Evolutionary conservation across 2,329 filamentous ascomycete genomes (phyloP).

Genomic region (Aureobasidium leucospermi): DNA sequence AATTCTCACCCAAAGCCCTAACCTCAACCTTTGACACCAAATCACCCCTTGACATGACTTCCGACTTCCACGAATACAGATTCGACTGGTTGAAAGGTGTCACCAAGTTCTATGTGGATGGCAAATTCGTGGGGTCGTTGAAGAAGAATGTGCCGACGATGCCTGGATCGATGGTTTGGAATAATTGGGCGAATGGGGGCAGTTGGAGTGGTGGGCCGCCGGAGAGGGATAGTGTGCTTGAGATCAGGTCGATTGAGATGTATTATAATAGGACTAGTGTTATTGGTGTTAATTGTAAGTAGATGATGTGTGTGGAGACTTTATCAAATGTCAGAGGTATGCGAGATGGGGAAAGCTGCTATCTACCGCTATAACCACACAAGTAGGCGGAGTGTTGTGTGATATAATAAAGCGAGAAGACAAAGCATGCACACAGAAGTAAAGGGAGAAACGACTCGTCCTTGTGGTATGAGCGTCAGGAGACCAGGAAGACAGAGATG

Average conservation of each 20-base stretch:
- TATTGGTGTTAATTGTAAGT: background rate
- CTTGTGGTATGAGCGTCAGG: too few species aligned
- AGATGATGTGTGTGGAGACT: background rate
- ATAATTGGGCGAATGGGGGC: slow-evolving; percentile 54
- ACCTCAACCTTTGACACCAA: slow-evolving; percentile 54
- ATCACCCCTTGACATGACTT: slow-evolving; percentile 51
- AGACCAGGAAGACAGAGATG: too few species aligned
- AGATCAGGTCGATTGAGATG: slow-evolving; percentile 63
- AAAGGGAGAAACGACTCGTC: too few species aligned
- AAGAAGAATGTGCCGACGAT: slow-evolving; percentile 42
- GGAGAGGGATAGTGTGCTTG: slow-evolving; percentile 52
- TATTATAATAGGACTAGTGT: slow-evolving; percentile 58
- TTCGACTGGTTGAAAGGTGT: slow-evolving; percentile 61
- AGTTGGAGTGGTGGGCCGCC: slow-evolving; percentile 68
- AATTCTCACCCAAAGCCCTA: slow-evolving; percentile 55
- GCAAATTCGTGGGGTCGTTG: slow-evolving; percentile 47
- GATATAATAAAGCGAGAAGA: too few species aligned
- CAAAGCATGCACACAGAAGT: too few species aligned
- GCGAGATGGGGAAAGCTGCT: too few species aligned
- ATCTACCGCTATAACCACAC: too few species aligned
- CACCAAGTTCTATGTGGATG: slow-evolving; percentile 65
- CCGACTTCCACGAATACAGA: slow-evolving; percentile 73
- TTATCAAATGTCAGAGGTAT: too few species aligned
- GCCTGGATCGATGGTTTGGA: slow-evolving; percentile 60
- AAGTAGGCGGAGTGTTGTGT: too few species aligned